phyloP scores from a whole-genome alignment of 1,139 yeast species.

The Debaryomycetaceae sp. region DNA sequence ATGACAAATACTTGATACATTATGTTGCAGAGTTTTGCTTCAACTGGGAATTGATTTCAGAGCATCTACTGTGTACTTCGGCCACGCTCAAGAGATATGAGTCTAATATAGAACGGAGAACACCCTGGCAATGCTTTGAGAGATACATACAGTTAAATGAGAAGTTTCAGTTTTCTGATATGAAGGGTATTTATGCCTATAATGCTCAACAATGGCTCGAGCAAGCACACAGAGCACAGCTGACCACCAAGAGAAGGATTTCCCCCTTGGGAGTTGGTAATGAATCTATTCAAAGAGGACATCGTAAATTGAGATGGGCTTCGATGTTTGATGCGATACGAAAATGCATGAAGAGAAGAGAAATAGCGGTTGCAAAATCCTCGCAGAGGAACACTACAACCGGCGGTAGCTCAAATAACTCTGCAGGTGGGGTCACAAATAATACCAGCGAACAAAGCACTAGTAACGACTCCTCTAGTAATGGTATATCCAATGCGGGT shows the following conservation, averaged over 20 bases:
- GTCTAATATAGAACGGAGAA: conserved; percentile 88
- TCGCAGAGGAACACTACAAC: conserved; percentile 26
- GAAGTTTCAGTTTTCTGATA: conserved; percentile 75
- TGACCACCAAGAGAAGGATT: conserved; percentile 80
- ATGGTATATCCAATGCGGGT: conserved; percentile 4
- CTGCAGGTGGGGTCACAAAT: conserved; percentile 3
- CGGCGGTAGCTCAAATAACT: conserved; percentile 10
- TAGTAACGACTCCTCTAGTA: conserved; percentile 4
- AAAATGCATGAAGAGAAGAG: conserved; percentile 85
- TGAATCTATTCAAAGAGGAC: conserved; percentile 92
- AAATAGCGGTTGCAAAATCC: conserved; percentile 41
- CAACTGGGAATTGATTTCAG: conserved; percentile 91
- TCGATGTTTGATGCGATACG: conserved; percentile 96
- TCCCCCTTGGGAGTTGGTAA: conserved; percentile 89
- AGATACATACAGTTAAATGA: conserved; percentile 91
- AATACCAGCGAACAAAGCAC: conserved; percentile 4
- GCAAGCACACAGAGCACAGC: conserved; percentile 84
- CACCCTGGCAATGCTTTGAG: conserved; percentile 99
- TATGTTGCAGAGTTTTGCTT: conserved; percentile 84
- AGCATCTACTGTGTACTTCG: conserved; percentile 63
- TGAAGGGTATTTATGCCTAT: conserved; percentile 83
- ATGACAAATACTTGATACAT: conserved; percentile 75
- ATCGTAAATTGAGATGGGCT: conserved; percentile 82
- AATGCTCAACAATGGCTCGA: conserved; percentile 91
- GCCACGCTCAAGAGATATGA: conserved; percentile 60